These are phyloP conservation scores for Fraxinus cuspidata DNA, from an alignment of 257 asterid genomes.

Conservation along the genomic window DNA sequence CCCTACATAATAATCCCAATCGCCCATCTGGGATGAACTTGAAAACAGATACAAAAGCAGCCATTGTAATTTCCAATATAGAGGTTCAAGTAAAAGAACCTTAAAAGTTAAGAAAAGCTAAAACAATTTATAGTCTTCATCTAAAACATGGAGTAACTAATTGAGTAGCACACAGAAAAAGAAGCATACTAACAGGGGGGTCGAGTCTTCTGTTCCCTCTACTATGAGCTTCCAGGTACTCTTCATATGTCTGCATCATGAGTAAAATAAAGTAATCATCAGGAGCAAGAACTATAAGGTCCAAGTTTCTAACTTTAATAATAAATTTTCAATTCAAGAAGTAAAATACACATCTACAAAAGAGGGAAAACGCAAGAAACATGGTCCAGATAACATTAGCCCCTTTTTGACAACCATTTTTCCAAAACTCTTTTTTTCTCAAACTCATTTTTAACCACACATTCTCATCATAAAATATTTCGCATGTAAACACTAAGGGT, in stretches of 20 bases:
- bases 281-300: conserved; percentile 25
- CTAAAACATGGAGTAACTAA: conserved; percentile 9
- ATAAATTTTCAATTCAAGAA: conserved; percentile 14
- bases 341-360: not conserved
- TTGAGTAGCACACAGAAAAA: conserved; percentile 15
- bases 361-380: not conserved
- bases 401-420: no score
- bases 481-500: no score
- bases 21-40: no score
- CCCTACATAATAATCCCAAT: not conserved
- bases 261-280: conserved; percentile 28
- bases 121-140: conserved; percentile 11
- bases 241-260: conserved; percentile 85
- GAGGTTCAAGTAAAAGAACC: not conserved
- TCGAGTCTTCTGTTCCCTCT: conserved; percentile 50
- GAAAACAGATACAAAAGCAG: not conserved
- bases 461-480: no score
- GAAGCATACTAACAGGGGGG: conserved; percentile 57
- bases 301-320: not conserved
- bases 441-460: no score
- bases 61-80: conserved; percentile 1
- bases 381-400: not conserved
- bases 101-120: conserved; percentile 19
- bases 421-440: no score
- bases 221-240: conserved; percentile 82